Base-by-base conservation (phyloP, 2,329 filamentous ascomycete species). In the Calonectria crousiana region DNA sequence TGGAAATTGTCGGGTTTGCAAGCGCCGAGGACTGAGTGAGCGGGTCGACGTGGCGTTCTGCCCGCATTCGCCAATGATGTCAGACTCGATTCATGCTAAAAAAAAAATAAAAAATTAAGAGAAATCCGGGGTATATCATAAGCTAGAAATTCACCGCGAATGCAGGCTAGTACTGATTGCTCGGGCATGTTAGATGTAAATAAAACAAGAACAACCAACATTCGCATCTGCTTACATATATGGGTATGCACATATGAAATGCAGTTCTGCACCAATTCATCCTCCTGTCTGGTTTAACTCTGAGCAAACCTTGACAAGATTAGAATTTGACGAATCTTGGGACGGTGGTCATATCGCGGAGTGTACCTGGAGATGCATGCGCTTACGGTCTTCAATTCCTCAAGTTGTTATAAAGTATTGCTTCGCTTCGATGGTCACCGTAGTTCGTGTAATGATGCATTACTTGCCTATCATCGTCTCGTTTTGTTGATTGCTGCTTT, bases 41-140 rank as follows among this genome's bases (percentile, higher is more conserved):
- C 68, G 68, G 68, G 58, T 47, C 58, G n/a, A 3, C 30, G 26
- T 36, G 56, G 26, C 26, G 41, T 69, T 20, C 49, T 26, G 14
- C 26, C 32, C 56, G 36, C 20, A 32, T 36, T 70, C 62, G 36
- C 69, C 36, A 67, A 71, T 71, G 69, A 71, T 67, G 69, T 71
- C 60, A 71, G 60, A n/a, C n/a, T 6, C n/a, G 28, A n/a, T 30
- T 65, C 28, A 23, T 36, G 34, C 56, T 60, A 60, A 60, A 38
- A 20, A 28, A 30, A 30, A 14, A 16, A 16, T 28, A 51, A 51
- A 30, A 18, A 13, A 13, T 23, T n/a, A 44, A 38, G 18, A 18
- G 41, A 41, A 62, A 70, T 65, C 68, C 34, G 68, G 68, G 68
- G 68, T 69, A 69, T 70, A 26, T 53, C n/a, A 52, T 20, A 26